These are phyloP conservation scores for Apodospora peruviana DNA, from an alignment of 495 filamentous ascomycete genomes.

Conservation along the genomic window DNA sequence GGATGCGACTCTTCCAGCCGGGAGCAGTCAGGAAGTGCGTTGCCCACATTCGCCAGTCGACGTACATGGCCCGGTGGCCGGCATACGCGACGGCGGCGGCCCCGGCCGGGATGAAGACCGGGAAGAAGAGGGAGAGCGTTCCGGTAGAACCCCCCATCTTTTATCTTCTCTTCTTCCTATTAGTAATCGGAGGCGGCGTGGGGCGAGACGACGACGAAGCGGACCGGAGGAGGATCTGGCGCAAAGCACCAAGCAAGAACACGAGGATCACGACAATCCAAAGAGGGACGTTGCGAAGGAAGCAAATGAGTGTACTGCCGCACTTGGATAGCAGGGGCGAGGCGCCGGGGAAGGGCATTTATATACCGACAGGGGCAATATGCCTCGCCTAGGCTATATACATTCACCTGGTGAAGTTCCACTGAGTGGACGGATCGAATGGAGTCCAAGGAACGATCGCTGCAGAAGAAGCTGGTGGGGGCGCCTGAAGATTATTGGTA, in stretches of 20 bases:
- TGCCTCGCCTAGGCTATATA: too few species aligned
- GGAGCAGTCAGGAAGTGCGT: conserved; percentile 44
- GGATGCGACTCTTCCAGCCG: neutral
- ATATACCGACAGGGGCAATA: neutral
- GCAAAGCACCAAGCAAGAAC: conserved; percentile 25
- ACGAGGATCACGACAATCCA: conserved; percentile 35
- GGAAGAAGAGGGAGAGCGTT: conserved; percentile 28
- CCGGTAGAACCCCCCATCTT: conserved; percentile 40
- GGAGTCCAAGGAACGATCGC: too few species aligned
- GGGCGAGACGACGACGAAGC: neutral
- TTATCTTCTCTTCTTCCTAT: neutral
- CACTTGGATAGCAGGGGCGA: conserved; percentile 25
- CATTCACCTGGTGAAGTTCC: too few species aligned
- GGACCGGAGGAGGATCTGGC: conserved; percentile 4
- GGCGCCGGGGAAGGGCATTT: conserved; percentile 11
- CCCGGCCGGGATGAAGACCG: conserved; percentile 30
- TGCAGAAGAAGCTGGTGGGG: too few species aligned
- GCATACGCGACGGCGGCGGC: conserved; percentile 32
- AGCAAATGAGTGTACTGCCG: conserved; percentile 33
- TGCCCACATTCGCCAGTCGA: conserved; percentile 29
- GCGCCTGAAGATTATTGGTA: too few species aligned
- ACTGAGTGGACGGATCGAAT: too few species aligned
- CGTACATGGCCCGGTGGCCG: conserved; percentile 29
- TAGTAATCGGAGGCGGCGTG: neutral
- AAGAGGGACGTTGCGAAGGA: conserved; percentile 30